A percentile compares a stretch with the other conserved stretches of the same genome.
Conservation (phyloP, 2,329 filamentous ascomycete genomes). For the Penicillium sp. region DNA sequence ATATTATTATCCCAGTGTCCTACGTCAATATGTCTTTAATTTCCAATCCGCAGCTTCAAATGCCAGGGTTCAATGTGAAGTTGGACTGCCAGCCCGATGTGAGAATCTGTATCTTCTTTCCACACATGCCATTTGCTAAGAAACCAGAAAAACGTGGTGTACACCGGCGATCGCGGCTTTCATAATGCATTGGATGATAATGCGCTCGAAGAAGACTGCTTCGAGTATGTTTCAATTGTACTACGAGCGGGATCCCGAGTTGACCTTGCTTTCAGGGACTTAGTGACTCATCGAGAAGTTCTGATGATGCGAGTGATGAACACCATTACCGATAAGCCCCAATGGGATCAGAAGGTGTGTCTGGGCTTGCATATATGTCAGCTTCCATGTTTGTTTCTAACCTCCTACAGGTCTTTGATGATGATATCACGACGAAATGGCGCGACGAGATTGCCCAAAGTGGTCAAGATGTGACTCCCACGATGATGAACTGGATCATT, state of each 20-base stretch:
- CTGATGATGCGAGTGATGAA: slow-evolving; percentile 46
- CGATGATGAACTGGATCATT: slow-evolving; percentile 45
- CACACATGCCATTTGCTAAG: neutral
- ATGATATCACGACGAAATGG: slow-evolving; percentile 39
- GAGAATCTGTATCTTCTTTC: neutral
- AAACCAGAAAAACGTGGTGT: neutral
- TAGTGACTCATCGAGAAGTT: slow-evolving; percentile 31
- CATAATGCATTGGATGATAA: neutral
- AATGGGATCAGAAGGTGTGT: slow-evolving; percentile 44
- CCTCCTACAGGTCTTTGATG: slow-evolving; percentile 33
- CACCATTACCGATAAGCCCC: slow-evolving; percentile 44
- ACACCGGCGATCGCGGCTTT: neutral
- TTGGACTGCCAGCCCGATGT: neutral
- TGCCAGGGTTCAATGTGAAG: neutral
- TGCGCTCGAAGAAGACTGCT: neutral
- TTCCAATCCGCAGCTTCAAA: neutral
- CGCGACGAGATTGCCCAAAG: slow-evolving; percentile 27
- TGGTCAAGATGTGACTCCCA: slow-evolving; percentile 30
- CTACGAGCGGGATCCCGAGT: neutral
- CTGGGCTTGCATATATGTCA: neutral
- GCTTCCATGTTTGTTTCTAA: neutral
- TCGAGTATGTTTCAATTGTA: neutral
- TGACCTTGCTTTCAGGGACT: neutral
- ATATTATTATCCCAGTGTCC: neutral
- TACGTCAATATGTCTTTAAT: neutral